Evolutionary conservation across 2,329 filamentous ascomycete genomes (phyloP).

Genomic region (Zasmidium citrigriseum): DNA sequence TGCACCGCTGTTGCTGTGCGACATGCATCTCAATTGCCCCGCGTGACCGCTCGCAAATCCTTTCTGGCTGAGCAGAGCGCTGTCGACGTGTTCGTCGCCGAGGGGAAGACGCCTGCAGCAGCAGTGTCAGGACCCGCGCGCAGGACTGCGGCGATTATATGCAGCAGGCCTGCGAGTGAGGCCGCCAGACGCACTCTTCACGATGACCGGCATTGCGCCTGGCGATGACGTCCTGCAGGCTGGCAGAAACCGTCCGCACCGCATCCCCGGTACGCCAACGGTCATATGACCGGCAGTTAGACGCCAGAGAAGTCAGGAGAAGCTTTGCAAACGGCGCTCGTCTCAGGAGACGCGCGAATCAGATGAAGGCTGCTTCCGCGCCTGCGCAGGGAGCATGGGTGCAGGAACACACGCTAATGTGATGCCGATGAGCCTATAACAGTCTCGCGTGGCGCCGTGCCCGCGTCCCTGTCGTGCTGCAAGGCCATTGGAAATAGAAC

Average conservation of each 20-base stretch:
- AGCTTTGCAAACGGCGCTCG: constrained; percentile 7
- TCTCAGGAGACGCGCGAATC: constrained; percentile 10
- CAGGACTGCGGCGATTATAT: not conserved
- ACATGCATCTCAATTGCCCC: not conserved
- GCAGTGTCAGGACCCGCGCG: not conserved
- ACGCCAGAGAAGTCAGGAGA: constrained; percentile 14
- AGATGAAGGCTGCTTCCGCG: not conserved
- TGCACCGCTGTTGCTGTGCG: no score
- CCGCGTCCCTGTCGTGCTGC: not conserved
- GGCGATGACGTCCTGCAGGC: constrained; percentile 3
- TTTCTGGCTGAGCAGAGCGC: not conserved
- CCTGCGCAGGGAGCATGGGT: not conserved
- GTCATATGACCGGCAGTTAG: constrained; percentile 11
- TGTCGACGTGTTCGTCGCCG: not conserved
- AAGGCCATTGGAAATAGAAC: constrained; percentile 1
- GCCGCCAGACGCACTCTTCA: constrained; percentile 3
- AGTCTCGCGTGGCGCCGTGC: constrained; percentile 6
- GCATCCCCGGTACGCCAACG: constrained; percentile 5
- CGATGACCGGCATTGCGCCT: constrained; percentile 3
- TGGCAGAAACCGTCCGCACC: constrained; percentile 2
- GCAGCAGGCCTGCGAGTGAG: not conserved
- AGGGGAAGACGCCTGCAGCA: not conserved
- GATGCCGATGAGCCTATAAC: constrained; percentile 8
- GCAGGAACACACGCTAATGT: not conserved
- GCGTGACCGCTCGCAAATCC: not conserved